Conservation (phyloP, 2,329 filamentous ascomycete genomes). For the Daldinia eschscholtzii region DNA sequence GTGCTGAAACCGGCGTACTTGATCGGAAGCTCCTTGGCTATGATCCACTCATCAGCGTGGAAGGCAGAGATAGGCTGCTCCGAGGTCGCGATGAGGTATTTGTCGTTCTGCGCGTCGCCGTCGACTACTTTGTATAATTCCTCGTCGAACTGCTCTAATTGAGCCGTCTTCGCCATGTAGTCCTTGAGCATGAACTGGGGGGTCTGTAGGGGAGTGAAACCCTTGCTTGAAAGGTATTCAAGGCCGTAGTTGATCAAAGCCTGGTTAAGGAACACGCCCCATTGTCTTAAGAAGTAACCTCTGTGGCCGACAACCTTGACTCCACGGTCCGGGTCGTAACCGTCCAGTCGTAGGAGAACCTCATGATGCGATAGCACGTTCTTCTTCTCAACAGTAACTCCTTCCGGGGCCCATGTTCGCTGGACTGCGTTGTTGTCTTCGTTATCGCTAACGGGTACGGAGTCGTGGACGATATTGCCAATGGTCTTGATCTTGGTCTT, state of each 20-base stretch:
- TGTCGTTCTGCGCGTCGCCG: conserved; percentile 88
- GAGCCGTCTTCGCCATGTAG: conserved; percentile 97
- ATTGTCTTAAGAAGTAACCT: conserved; percentile 91
- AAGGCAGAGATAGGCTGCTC: conserved; percentile 95
- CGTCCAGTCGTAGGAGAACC: conserved; percentile 86
- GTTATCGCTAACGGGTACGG: conserved; percentile 56
- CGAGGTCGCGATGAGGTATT: conserved; percentile 82
- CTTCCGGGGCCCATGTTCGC: conserved; percentile 84
- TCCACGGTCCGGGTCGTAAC: conserved; percentile 92
- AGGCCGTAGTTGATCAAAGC: conserved; percentile 96
- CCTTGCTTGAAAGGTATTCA: conserved; percentile 85
- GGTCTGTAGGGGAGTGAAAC: conserved; percentile 85
- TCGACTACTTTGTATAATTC: conserved; percentile 97
- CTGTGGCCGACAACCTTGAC: conserved; percentile 95
- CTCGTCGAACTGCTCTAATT: conserved; percentile 97
- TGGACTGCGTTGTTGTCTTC: conserved; percentile 83
- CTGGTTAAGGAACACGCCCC: conserved; percentile 91
- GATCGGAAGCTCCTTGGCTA: conserved; percentile 86
- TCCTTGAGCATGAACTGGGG: conserved; percentile 96
- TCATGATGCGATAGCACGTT: conserved; percentile 92
- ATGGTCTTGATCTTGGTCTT: conserved; percentile 85
- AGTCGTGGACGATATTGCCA: conserved; percentile 91
- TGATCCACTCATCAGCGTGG: conserved; percentile 94
- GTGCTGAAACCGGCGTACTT: conserved; percentile 94
- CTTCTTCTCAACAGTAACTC: conserved; percentile 78